These are phyloP conservation scores for Polyporus arcularius DNA, from an alignment of 768 basidiomycete genomes.

Conservation along the genomic window DNA sequence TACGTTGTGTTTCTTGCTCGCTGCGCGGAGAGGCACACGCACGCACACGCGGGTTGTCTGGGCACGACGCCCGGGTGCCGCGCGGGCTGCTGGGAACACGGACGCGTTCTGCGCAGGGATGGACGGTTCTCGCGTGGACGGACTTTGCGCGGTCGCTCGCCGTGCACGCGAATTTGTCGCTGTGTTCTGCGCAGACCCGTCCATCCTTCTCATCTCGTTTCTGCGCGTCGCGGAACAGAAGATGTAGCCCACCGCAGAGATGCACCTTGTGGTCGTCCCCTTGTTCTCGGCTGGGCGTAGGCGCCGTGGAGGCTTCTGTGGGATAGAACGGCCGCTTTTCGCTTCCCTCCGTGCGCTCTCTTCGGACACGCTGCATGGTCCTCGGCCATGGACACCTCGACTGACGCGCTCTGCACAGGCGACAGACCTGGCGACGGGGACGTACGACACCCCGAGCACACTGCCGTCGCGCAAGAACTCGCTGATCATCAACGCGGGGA, in stretches of 20 bases:
- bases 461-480: slow-evolving; percentile 26
- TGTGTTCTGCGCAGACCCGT: too few relatives aligned
- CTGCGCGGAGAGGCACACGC: background rate
- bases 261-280: background rate
- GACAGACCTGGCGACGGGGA: slow-evolving; percentile 5
- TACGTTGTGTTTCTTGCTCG: slow-evolving; percentile 26
- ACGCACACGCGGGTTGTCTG: too few relatives aligned
- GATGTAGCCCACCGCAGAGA: background rate
- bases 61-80: too few relatives aligned
- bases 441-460: slow-evolving; percentile 15
- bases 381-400: background rate
- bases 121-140: background rate
- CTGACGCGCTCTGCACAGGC: slow-evolving; percentile 4
- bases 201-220: background rate
- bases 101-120: too few relatives aligned
- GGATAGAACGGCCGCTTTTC: background rate
- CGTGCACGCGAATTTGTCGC: background rate
- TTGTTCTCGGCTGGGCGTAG: background rate
- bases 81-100: too few relatives aligned
- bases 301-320: background rate
- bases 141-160: background rate
- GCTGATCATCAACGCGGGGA: slow-evolving; percentile 24
- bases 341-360: background rate
- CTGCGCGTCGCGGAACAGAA: background rate
- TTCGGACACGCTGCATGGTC: background rate